Evolutionary conservation across 2,329 filamentous ascomycete species (phyloP), one percentile per base, ranked within the genome.

Genomic region (Chrysosporium keratinophilum): DNA sequence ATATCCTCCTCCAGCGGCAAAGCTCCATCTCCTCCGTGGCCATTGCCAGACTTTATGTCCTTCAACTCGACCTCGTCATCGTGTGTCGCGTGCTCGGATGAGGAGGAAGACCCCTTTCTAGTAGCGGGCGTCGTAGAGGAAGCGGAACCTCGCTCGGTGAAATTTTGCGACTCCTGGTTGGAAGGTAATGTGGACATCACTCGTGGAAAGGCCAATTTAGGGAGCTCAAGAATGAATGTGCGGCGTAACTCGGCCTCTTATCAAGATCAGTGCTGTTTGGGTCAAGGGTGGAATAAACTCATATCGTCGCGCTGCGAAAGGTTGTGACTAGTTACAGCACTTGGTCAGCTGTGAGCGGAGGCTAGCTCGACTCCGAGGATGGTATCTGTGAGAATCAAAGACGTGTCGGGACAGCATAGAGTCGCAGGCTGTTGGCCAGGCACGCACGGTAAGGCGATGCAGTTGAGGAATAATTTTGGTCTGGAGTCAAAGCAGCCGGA

Each of bases 1-100:
- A 98, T 84, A 72, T 98, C 91, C 61, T 87, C 80, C 64, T 87
- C 82, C 2, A 71, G 50, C 19, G 69, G 70, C 33, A 71, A 65
- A 33, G 66, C 63, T 17, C 63, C 62, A 57, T 64, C 66, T 62
- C 69, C 52, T 54, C 63, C 60, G 20, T 61, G 57, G 42, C 60
- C 60, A 23, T 61, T 57, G 40, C 60, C 61, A 7, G 65, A 51
- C 49, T 59, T 61, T 62, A 72, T 66, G 43, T 59, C 64, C 58
- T 70, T 71, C 19, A 73, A 60, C 58, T 73, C 71, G 46, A 73
- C 65, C 47, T 61, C 62, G 59, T 64, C 62, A 50, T 64, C 60
- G 15, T 58, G 61, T 14, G 62, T 12, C 15, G 9, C 17, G 7
- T 31, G 34, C 17, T 52, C 31, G 33, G 34, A 42, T 7, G 20